These are phyloP conservation scores for Flaveria bidentis DNA, from an alignment of 129 eudicot species.

Conservation along the genomic window DNA sequence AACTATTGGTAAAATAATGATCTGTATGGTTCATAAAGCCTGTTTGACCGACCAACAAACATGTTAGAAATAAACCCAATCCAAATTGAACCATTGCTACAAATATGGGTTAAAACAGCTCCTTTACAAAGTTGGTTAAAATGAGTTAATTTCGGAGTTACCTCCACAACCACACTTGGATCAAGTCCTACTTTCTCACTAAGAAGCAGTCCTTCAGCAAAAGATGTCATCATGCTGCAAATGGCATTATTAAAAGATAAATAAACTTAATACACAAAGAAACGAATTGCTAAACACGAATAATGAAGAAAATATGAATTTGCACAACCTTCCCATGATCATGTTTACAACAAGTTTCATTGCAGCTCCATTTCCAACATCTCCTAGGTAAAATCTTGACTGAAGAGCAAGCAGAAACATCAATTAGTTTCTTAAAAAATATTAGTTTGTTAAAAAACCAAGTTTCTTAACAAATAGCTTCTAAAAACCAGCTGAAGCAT, in stretches of 20 bases:
- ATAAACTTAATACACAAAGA: conserved; percentile 2
- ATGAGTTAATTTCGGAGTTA: conserved; percentile 22
- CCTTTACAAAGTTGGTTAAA: neutral
- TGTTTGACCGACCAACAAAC: neutral
- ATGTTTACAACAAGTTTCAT: conserved; percentile 98
- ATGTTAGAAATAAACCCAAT: neutral
- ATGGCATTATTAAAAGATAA: conserved; percentile 1
- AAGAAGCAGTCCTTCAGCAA: conserved; percentile 91
- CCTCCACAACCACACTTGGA: conserved; percentile 90
- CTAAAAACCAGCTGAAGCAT: neutral
- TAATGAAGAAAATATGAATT: conserved; percentile 3
- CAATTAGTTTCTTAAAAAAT: conserved; percentile 1
- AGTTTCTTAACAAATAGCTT: neutral
- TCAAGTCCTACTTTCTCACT: conserved; percentile 95
- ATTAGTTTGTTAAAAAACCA: conserved; percentile 9
- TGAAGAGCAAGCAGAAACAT: conserved; percentile 28
- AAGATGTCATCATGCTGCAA: conserved; percentile 98
- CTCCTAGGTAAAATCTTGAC: conserved; percentile 94
- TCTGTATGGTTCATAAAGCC: neutral
- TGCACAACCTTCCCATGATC: conserved; percentile 94
- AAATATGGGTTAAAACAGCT: neutral
- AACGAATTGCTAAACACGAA: conserved; percentile 11
- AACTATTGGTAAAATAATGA: neutral
- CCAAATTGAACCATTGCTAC: neutral
- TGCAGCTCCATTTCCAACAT: conserved; percentile 96